Base-by-base conservation (phyloP, 345 rosid species). In the Schrenkiella parvula region DNA sequence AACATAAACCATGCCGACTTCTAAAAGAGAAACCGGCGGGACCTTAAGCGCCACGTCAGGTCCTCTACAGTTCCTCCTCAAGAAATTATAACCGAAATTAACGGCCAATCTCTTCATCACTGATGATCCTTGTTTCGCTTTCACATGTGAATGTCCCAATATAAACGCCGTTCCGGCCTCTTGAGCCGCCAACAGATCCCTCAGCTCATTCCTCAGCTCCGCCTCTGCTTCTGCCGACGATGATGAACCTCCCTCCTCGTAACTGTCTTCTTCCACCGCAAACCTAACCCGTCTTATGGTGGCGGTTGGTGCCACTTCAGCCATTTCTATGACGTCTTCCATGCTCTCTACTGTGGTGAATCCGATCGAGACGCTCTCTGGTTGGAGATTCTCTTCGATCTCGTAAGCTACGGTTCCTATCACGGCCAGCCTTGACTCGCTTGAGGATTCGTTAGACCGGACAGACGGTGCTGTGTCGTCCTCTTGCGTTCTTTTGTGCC, bases 1-100 rank as follows among this genome's bases (percentile, higher is more conserved):
- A 60, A 95, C 86, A 78, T 95, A 95, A 72, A 95, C 93, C 98
- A 95, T 95, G 51, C 99, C 99, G 0, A 95, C 99, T 80, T 95
- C 97, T 43, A 95, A 74, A 26, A 85, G 84, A 19, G 99, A 95
- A 41, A 74, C 97, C 0, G 96, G 97, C 1, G 98, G 98, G 28
- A 92, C 96, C 77, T 84, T 95, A 26, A 92, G 89, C 3, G 97
- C 96, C 53, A 89, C 97, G 71, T 89, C 97, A 15, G 98, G 74
- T 26, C 97, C 99, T 56, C 98, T 64, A 83, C 97, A 92, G 78
- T 95, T 95, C 75, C 93, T 85, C 44, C 97, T 79, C 65, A 95
- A 82, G 85, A 92, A 92, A 64, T 95, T 90, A 42, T 89, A 95
- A 25, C 96, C 98, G 10, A 86, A 80, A 42, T 95, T 80, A 21